phyloP scores from a whole-genome alignment of 441 rosid species.

The Dalechampia spathulata region DNA sequence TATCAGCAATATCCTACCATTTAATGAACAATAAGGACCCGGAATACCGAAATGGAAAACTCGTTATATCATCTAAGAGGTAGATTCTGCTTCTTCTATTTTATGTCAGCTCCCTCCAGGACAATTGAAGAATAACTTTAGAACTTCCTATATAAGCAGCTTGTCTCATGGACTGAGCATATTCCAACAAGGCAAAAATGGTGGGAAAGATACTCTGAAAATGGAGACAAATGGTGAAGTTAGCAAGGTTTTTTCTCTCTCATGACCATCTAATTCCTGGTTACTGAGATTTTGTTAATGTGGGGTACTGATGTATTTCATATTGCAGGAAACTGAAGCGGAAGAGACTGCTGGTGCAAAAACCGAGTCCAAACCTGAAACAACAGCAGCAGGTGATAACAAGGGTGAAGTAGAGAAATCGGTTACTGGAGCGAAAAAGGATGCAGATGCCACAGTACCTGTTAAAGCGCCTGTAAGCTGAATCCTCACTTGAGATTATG shows the following conservation, averaged over 20 bases:
- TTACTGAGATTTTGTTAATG: background rate
- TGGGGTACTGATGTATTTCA: background rate
- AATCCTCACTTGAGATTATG: background rate
- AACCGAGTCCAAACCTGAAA: slow-evolving; percentile 47
- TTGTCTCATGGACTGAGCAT: slow-evolving; percentile 86
- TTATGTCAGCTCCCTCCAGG: too few relatives aligned
- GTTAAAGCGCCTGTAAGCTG: slow-evolving; percentile 54
- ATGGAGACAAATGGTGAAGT: slow-evolving; percentile 58
- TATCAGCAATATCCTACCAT: slow-evolving; percentile 85
- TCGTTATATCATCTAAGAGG: slow-evolving; percentile 81
- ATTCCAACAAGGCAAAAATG: slow-evolving; percentile 65
- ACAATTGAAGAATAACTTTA: too few relatives aligned
- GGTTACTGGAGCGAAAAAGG: slow-evolving; percentile 46
- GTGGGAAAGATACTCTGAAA: slow-evolving; percentile 52
- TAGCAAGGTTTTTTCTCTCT: slow-evolving; percentile 39
- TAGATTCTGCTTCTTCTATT: slow-evolving; percentile 14
- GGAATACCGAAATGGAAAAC: slow-evolving; percentile 91
- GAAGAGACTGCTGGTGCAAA: slow-evolving; percentile 38
- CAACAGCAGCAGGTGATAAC: slow-evolving; percentile 35
- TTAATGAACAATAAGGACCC: slow-evolving; percentile 69
- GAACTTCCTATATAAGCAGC: slow-evolving; percentile 44
- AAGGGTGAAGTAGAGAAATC: slow-evolving; percentile 53
- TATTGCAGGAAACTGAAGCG: slow-evolving; percentile 39
- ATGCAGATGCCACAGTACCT: slow-evolving; percentile 48
- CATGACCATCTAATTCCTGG: background rate